Base-by-base conservation (phyloP, 768 basidiomycete genomes). In the Amyloporia xantha region DNA sequence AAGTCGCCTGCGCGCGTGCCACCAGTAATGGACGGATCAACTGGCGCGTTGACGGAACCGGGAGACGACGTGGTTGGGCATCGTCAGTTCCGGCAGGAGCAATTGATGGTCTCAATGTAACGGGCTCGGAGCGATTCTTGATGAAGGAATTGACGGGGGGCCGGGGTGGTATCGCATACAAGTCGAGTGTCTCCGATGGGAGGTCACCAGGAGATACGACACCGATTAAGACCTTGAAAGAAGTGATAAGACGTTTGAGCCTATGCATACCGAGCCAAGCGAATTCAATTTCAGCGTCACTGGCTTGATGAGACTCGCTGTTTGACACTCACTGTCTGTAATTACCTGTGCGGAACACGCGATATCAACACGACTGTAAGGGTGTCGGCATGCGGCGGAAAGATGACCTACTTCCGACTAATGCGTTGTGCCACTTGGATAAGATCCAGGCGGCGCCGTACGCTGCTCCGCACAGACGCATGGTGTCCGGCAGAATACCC, bases 361-460 rank as follows among this genome's bases (percentile, higher is more conserved):
- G n/a, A n/a, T n/a, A n/a, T n/a, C n/a, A n/a, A n/a, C n/a, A n/a
- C n/a, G n/a, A n/a, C n/a, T n/a, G n/a, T n/a, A n/a, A n/a, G n/a
- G n/a, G n/a, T n/a, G n/a, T n/a, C n/a, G n/a, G n/a, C n/a, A 19
- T 17, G 25, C 9, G 39, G 13, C 19, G 15, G 36, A 12, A 37
- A 26, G 4, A 39, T 13, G 35, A 62, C 61, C 53, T 44, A 72
- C 72, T 59, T 54, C 59, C 59, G 12, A 74, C 64, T 36, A 78
- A 64, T 24, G 63, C 44, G 30, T 67, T 68, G 54, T 79, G 77
- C 74, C 75, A 78, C 41, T 64, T 66, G 15, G 70, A 63, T 7
- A 78, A 57, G 15, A 71, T 37, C 53, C 64, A 66, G 5, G 68
- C 60, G 9, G 66, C 61, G 3, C 54, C 46, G 13, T 60, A 58